Base-by-base conservation (phyloP, 2,329 filamentous ascomycete species). In the Sclerotinia spermophila region DNA sequence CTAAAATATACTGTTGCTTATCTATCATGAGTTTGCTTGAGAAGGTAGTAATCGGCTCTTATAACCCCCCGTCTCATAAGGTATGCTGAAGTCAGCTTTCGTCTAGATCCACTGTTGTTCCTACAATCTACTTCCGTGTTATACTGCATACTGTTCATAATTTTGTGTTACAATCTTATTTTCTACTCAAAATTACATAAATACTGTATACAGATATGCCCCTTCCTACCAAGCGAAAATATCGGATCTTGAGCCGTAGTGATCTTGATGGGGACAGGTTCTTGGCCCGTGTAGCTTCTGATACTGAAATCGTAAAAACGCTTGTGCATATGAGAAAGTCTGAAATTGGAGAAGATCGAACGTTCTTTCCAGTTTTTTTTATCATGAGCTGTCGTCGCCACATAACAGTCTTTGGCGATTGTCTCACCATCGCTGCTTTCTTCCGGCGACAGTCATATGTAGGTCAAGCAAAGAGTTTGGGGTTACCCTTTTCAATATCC, bases 21-120 rank as follows among this genome's bases (percentile, higher is more conserved):
- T n/a, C 33, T 40, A n/a, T 27, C 3, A 7, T 5, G 24, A 40
- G 35, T 10, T 3, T 53, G n/a, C 45, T 53, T 30, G 5, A 30
- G 17, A 40, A 30, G 19, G 2, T 5, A n/a, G 51, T 38, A 19
- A 30, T 27, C 10, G 15, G 21, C 24, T 42, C 27, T 30, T 53
- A n/a, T n/a, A n/a, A n/a, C n/a, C n/a, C n/a, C n/a, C n/a, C n/a
- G n/a, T n/a, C 24, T 30, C 17, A 3, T 53, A 13, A 4, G 24
- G 6, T 15, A 40, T 40, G 24, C 61, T 65, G 61, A 65, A 65
- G 61, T 65, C 61, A 65, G 61, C 44, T 38, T 60, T 51, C 17
- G 17, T n/a, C 24, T 40, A 38, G 15, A 38, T 27, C 6, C 44
- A 11, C 19, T 5, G 21, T 27, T 5, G 2, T 40, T 19, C 7